A percentile compares a stretch with the other conserved stretches of the same genome.
These are phyloP conservation scores for Guillardia theta DNA, from an alignment of 78 protist species.

Conservation along the genomic window DNA sequence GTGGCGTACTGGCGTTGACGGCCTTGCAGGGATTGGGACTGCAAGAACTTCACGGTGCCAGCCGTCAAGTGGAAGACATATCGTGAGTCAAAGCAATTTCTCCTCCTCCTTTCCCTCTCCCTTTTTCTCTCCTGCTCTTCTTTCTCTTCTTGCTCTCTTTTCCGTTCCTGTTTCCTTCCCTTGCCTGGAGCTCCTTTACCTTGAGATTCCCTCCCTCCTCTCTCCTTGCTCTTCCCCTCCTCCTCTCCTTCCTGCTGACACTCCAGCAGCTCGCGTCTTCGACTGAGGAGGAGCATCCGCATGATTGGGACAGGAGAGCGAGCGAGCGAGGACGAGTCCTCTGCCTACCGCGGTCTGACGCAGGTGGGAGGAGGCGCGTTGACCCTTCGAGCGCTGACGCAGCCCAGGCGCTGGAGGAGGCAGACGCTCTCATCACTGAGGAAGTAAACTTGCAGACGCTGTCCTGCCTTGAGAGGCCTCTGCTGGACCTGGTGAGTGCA, in stretches of 20 bases:
- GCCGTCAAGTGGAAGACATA: too few species aligned
- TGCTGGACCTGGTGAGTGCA: neutral
- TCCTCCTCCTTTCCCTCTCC: neutral
- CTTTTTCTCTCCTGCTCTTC: neutral
- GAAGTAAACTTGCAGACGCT: neutral
- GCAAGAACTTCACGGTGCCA: neutral
- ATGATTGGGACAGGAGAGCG: neutral
- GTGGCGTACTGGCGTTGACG: neutral
- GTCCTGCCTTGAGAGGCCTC: neutral
- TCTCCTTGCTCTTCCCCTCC: neutral
- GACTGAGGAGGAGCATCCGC: neutral
- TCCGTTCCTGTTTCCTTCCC: neutral
- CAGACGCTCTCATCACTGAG: neutral
- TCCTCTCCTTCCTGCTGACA: neutral
- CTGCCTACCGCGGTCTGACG: neutral
- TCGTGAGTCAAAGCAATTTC: too few species aligned
- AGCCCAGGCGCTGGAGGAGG: constrained; percentile 11
- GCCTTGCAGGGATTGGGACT: neutral
- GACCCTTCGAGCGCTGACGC: too few species aligned
- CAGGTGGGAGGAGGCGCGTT: neutral
- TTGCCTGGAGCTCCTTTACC: too few species aligned
- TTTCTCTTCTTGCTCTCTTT: neutral
- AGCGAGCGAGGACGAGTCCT: neutral
- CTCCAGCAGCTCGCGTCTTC: neutral
- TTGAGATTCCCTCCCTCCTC: neutral